Base-by-base conservation (phyloP, 495 filamentous ascomycete species). In the Friedmanniomyces endolithicus region DNA sequence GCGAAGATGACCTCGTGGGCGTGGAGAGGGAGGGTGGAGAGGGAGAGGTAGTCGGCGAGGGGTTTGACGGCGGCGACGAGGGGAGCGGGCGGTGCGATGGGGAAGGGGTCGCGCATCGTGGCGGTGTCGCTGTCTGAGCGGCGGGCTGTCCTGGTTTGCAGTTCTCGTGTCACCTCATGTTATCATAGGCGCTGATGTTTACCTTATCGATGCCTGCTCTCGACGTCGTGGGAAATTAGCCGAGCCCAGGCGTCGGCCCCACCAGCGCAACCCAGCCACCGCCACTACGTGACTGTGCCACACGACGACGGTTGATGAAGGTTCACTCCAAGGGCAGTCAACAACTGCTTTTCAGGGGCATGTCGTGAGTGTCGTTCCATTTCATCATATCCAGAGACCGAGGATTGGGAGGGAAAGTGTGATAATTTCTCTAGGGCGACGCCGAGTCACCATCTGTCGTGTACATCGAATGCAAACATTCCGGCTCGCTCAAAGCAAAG, bases 1-100 rank as follows among this genome's bases (percentile, higher is more conserved):
- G 87, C 81, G 59, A 83, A 69, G 60, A 90, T 58, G 50, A 96
- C 75, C 67, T 99, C 90, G 72, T 99, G 92, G 68, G 88, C 74
- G 71, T 99, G 92, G 22, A 89, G 75, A 1, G 85, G 78, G 39
- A 97, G 78, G 12, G 85, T 84, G 7, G 81, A 74, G 35, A 96
- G 75, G 46, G 67, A 67, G 60, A 86, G 64, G 29, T 65, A 71
- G 57, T 80, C 73, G 33, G 82, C 78, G 67, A 77, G 72, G 23
- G 82, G 82, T 64, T 78, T 65, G 54, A 80, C 64, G 50, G 74
- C 70, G 58, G 68, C 67, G 61, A 67, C 70, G 43, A 84, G 74
- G 58, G 71, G 71, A 29, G 74, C 74, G 20, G 76, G 67, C 27
- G 80, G 70, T 48, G 78, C 67, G 64, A 83, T 65, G 46, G 83